A percentile compares a stretch with the other conserved stretches of the same genome.
Conservation (phyloP, 129 eudicot genomes). For the Heracleum sosnowskyi region DNA sequence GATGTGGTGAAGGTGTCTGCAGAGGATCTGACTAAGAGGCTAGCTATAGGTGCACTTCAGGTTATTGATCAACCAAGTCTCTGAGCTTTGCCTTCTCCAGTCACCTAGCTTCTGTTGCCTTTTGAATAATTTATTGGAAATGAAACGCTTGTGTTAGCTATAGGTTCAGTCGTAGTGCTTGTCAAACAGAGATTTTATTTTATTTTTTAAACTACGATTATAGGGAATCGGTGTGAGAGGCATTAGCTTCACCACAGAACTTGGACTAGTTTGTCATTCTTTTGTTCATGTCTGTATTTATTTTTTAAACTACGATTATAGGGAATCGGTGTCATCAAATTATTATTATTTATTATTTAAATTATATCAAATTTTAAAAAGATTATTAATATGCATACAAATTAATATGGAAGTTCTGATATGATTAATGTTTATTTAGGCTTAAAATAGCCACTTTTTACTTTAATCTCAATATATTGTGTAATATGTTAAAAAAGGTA, state of each 20-base stretch:
- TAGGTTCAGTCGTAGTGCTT: background rate
- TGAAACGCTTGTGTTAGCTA: background rate
- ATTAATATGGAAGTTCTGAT: too few species aligned
- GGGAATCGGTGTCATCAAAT: too few species aligned
- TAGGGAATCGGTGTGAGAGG: background rate
- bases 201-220: background rate
- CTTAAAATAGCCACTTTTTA: too few species aligned
- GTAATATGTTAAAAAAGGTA: too few species aligned
- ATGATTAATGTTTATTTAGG: too few species aligned
- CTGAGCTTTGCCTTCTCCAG: slow-evolving; percentile 33
- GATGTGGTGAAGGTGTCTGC: slow-evolving; percentile 66
- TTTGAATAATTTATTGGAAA: background rate
- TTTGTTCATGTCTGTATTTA: too few species aligned
- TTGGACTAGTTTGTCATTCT: background rate
- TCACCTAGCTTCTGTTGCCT: slow-evolving; percentile 12
- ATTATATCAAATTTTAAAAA: too few species aligned
- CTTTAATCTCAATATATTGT: too few species aligned
- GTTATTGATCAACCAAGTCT: slow-evolving; percentile 41
- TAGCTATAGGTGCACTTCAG: slow-evolving; percentile 34
- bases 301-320: too few species aligned
- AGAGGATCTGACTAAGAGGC: slow-evolving; percentile 33
- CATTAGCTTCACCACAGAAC: background rate
- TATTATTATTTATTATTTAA: too few species aligned
- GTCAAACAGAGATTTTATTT: background rate
- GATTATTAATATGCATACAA: too few species aligned